Percentiles rank a stretch among this genome's conserved stretches.
phyloP scores from a whole-genome alignment of 805 yeast genomes.

The Pichia rugopelliculosa region DNA sequence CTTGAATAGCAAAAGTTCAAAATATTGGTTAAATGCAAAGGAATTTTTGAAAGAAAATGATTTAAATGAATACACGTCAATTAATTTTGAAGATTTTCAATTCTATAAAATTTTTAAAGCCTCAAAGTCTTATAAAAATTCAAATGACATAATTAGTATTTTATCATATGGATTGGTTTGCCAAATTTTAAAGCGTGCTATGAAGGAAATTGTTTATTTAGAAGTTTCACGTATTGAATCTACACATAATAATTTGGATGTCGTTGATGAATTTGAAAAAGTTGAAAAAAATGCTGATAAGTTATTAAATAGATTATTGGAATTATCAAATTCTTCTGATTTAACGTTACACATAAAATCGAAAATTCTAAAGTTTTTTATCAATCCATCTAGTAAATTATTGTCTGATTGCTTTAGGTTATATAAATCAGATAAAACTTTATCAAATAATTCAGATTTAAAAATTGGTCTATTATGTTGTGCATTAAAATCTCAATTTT shows the following conservation, averaged over 20 bases:
- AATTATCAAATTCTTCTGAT: constrained; percentile 8
- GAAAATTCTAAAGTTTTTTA: constrained; percentile 15
- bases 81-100: background rate
- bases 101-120: background rate
- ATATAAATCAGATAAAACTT: constrained; percentile 1
- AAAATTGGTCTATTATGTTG: constrained; percentile 20
- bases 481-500: constrained; percentile 21
- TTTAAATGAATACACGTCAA: background rate
- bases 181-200: background rate
- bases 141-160: background rate
- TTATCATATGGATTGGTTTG: background rate
- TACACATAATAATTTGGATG: no score
- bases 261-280: background rate
- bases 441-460: constrained; percentile 9
- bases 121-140: background rate
- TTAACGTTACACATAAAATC: background rate
- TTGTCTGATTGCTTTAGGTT: constrained; percentile 14
- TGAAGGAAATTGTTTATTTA: background rate
- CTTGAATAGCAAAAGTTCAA: background rate
- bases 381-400: constrained; percentile 16
- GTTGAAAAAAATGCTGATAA: constrained; percentile 2
- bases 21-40: background rate
- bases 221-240: constrained; percentile 3
- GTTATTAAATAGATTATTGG: constrained; percentile 9
- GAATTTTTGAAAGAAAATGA: background rate